These are phyloP conservation scores for Chlorella sp. DNA, from an alignment of 139 green algal genomes.

Conservation along the genomic window DNA sequence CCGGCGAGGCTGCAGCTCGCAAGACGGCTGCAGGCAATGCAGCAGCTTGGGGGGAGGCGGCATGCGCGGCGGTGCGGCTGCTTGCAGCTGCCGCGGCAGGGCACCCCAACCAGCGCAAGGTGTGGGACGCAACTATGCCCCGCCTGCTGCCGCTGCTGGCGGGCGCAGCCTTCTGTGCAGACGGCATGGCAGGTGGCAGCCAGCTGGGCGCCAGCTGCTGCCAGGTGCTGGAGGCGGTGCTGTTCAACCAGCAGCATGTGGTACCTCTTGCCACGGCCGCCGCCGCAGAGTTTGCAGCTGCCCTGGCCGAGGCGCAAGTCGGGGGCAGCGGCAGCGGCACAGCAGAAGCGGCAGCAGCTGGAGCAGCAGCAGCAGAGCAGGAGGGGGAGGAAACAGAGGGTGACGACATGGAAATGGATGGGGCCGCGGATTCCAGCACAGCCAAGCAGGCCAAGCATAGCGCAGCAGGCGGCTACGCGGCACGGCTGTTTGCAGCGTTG, in stretches of 20 bases:
- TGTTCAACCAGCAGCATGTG: constrained; percentile 33
- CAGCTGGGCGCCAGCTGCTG: background rate
- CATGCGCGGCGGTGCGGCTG: constrained; percentile 1
- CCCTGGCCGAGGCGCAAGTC: background rate
- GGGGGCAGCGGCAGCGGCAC: background rate
- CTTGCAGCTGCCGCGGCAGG: background rate
- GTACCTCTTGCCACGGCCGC: constrained; percentile 13
- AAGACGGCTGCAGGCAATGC: background rate
- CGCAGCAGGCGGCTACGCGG: constrained; percentile 12
- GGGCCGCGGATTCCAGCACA: background rate
- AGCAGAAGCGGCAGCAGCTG: background rate
- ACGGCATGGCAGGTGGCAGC: background rate
- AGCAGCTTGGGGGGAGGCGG: background rate
- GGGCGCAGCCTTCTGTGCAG: background rate
- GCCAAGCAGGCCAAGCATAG: background rate
- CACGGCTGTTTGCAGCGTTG: constrained; percentile 20
- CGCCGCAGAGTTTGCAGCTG: background rate
- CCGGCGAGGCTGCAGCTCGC: background rate
- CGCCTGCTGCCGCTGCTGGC: constrained; percentile 32
- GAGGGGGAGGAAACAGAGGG: background rate
- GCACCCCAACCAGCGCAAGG: constrained; percentile 41
- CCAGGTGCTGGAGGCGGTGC: background rate
- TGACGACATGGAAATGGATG: background rate
- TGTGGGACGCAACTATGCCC: constrained; percentile 34
- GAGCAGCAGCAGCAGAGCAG: background rate